Conservation (phyloP, 345 rosid species). For the Bruguiera parviflora region DNA sequence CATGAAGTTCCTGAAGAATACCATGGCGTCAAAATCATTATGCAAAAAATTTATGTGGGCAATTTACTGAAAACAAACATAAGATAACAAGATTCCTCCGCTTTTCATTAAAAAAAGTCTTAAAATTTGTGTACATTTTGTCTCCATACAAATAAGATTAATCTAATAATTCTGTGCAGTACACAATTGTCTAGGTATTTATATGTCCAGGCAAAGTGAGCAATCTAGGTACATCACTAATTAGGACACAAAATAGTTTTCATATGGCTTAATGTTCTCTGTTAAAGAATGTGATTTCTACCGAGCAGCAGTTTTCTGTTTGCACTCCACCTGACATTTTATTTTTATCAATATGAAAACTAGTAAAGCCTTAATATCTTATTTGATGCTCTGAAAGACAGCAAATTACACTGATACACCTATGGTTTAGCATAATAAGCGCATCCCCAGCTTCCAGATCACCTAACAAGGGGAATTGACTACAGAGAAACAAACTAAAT, state of each 20-base stretch:
- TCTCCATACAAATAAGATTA: neutral
- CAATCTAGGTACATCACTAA: neutral
- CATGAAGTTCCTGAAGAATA: slow-evolving; percentile 72
- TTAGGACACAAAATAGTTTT: neutral
- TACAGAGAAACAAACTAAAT: neutral
- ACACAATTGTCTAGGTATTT: too few relatives aligned
- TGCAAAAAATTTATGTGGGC: neutral
- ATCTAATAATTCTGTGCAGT: neutral
- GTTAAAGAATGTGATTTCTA: neutral
- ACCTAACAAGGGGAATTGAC: neutral
- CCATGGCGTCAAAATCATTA: slow-evolving; percentile 16
- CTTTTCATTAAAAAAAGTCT: neutral
- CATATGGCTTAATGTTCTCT: neutral
- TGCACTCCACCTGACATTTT: neutral
- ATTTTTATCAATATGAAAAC: neutral
- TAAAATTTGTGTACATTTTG: neutral
- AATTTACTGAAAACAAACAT: neutral
- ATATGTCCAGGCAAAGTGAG: too few relatives aligned
- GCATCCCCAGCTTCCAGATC: too few relatives aligned
- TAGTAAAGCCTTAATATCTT: too few relatives aligned
- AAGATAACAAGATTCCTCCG: neutral
- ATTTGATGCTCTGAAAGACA: neutral
- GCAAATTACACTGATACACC: neutral
- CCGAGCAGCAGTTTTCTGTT: neutral
- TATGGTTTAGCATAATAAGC: too few relatives aligned